Base-by-base conservation (phyloP, 768 basidiomycete species). In the Austroboletus eburneus region DNA sequence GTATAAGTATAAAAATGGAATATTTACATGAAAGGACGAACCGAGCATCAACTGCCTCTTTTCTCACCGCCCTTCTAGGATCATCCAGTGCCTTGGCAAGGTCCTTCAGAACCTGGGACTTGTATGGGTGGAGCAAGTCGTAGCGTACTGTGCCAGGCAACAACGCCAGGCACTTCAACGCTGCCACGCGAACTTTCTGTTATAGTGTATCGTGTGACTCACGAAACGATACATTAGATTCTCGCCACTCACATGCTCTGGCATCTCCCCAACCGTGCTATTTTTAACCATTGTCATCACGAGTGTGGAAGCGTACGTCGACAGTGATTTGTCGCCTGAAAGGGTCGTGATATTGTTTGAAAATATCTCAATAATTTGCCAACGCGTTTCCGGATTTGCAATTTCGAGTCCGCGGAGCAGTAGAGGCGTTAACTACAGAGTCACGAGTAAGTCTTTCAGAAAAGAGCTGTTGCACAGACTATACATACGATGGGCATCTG, bases 1-100 rank as follows among this genome's bases (percentile, higher is more conserved):
- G n/a, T n/a, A n/a, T n/a, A n/a, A n/a, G n/a, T n/a, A n/a, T n/a
- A n/a, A n/a, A n/a, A n/a, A n/a, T n/a, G n/a, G n/a, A n/a, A n/a
- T n/a, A n/a, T n/a, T 10, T 13, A 25, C 23, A 43, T 16, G 24
- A 42, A 43, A 27, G 13, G 35, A 44, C 68, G 23, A 55, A 75
- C 77, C 85, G 59, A 27, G 91, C 85, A 55, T 91, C 83, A 3
- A 98, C 96, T 1, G 93, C 95, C 57, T 88, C 90, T 57, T 80
- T 84, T 43, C 96, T 75, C 8, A 99, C 93, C 2, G 69, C 68
- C 48, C 87, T 73, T 61, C 85, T 87, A n/a, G 89, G 89, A 68
- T 98, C 96, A 61, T 98, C 96, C 39, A 98, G 66, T 4, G 77
- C 79, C 50, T 75, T 80, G 0, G 77, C 84, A 22, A 99, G 72